Evolutionary conservation across 352 stramenopile genomes (phyloP), one percentile per base, ranked within the genome.

Genomic region (Phytophthora meadii): DNA sequence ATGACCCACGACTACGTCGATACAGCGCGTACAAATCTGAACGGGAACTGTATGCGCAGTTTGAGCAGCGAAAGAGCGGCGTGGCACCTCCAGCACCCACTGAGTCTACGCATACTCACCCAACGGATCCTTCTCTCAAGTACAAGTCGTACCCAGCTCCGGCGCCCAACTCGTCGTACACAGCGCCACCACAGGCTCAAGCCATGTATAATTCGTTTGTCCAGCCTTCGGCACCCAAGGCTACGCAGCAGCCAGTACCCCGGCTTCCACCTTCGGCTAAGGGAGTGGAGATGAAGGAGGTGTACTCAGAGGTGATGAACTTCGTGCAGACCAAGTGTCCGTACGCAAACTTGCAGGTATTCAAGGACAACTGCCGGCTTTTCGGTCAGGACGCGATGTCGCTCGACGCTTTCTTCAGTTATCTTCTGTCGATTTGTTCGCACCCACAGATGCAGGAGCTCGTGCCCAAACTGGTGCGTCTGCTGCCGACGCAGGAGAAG

Each of bases 331-430:
- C 76, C 24, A 87, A 87, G 44, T 93, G 87, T 47, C 86, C 88
- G 37, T 88, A 95, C 69, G 88, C 88, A 2, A 91, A 95, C 34
- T 48, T 94, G 47, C 82, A 93, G 54, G 70, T 83, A 32, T 95
- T 95, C 62, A 95, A 95, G 68, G 88, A 95, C 69, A 95, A 95
- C 71, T 95, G 88, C 65, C 86, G 88, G 27, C 82, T 91, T 22
- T 95, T 95, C 45, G 88, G 88, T 2, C 88, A 95, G 39, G 88
- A 95, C 32, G 65, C 80, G n/a, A 90, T 95, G 84, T 90, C 88
- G 30, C 63, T 95, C 41, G 88, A 94, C 34, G 85, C 82, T 14
- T 95, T 79, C 70, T 93, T 92, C 42, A 87, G 77, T 37, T 95
- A 95, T 42, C 53, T 94, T 46, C 84, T 80, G 27, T 95, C 88